Evolutionary conservation across 768 basidiomycete genomes (phyloP), one percentile per base, ranked within the genome.

Genomic region (Boletus patriciae): DNA sequence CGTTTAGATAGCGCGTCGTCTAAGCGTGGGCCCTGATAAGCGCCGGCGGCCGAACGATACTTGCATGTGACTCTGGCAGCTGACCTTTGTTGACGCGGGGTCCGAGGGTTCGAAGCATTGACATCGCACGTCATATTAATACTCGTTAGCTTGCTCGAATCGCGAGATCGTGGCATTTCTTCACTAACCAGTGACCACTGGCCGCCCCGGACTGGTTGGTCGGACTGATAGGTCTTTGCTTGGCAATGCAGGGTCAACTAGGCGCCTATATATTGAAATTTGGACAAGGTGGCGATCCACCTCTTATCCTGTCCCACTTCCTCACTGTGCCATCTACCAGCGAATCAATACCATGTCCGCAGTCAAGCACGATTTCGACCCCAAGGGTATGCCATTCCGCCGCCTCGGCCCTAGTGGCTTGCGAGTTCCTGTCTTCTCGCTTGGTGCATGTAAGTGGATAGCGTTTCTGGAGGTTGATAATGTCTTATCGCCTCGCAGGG

Each of bases 341-440:
- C 45, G 9, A 54, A 27, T 18, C 36, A 8, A 37, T 4, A 31
- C 40, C 46, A 71, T 73, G 72, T 65, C 68, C 11, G 16, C 19
- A 4, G 66, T 66, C 49, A 59, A 63, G 52, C 58, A 67, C n/a
- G 74, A 74, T 46, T 77, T 71, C 49, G 64, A 77, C 27, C 71
- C 70, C 52, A 77, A 77, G 66, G 65, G 66, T 36, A 76, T 76
- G 75, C 66, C 61, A 13, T 76, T 74, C 64, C 74, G 77, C 55
- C 74, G 76, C 50, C 69, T 81, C 13, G 81, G 81, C 44, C 62
- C 71, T 19, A 76, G 74, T 34, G 81, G 82, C 16, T 65, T 82
- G 52, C 72, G 78, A 37, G 82, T 84, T 5, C 78, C 80, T 8
- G 66, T 79, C 16, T 78, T 85, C 70, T 77, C 76, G 12, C 75